Base-by-base conservation (phyloP, 805 yeast genomes). In the Millerozyma miso region DNA sequence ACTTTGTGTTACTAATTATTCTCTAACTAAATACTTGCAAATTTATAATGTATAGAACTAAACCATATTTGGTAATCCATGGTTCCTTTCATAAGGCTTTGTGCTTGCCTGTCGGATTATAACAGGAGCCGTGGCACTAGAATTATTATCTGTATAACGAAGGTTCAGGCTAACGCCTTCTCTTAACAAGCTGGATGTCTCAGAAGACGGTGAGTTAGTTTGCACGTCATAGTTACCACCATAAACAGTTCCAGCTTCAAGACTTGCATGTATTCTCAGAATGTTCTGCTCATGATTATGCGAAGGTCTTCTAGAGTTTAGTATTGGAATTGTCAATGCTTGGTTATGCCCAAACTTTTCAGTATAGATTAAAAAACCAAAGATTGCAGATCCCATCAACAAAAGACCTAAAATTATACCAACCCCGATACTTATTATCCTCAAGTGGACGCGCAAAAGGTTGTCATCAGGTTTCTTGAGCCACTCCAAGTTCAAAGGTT, bases 401-500 rank as follows among this genome's bases (percentile, higher is more conserved):
- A 82, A 49, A 23, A 81, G 69, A 0, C 91, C 91, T 6, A 83
- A 53, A 1, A 84, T 61, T 3, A 83, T 65, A 4, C 93, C 95
- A 19, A 85, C 60, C 0, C 81, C 81, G 26, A 85, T 64, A 12
- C 91, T 86, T 15, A 82, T 72, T 40, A 79, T 72, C 4, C 93
- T 89, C 31, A 86, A 62, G 46, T 76, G 83, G 18, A 85, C 60
- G 45, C 77, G 84, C 36, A 80, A 65, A 43, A 69, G 66, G 37
- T 55, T 56, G 31, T 76, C 73, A 16, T 71, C 55, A 20, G 61
- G 45, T 5, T 52, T 66, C n/a, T 53, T 49, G 4, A 83, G 57
- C 93, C 95, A 85, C 1, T 60, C 57, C 18, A 83, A 73, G 32
- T 77, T 75, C n/a, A 86, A 65, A 1, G 90, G 88, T 38, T 79